Base-by-base conservation (phyloP, 108 stramenopile species). In the Pelagomonas calceolata region DNA sequence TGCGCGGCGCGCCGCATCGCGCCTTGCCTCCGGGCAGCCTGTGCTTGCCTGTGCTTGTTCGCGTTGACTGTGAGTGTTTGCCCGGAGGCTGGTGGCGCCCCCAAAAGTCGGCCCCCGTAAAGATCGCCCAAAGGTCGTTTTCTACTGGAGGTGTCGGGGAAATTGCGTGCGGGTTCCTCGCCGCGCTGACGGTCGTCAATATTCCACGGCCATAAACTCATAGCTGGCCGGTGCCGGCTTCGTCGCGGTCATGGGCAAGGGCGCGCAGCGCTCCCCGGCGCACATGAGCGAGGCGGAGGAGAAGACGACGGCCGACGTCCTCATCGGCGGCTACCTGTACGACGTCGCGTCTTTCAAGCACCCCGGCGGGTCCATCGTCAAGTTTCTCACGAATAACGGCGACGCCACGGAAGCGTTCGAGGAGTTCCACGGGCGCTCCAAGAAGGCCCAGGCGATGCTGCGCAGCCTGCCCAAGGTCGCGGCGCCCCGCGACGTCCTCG, bases 361-460 rank as follows among this genome's bases (percentile, higher is more conserved):
- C 43, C 77, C 77, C 18, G 77, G 75, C 14, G 75, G 75, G 17
- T 67, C 65, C 30, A 65, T 78, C 30, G 73, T 78, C 35, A 45
- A 73, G 26, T 78, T 74, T 39, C 68, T 72, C 39, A 66, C 77
- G 30, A 64, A 64, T 66, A 66, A 78, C 30, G 77, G 70, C n/a
- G 77, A 78, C 46, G 77, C 71, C 32, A 69, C 77, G 17, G 34
- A 78, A 44, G 77, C 77, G 7, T 78, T 68, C 69, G 12, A 29
- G 18, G 63, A 72, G 46, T 78, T 78, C 45, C 77, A 78, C 67
- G 32, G 36, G 17, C 66, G 70, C 21, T 74, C 73, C 30, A 36
- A 36, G 37, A 66, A 74, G 69, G 77, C 71, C 16, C 34, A 78
- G 45, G 73, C 73, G 68, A 73, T 73, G n/a, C 64, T 78, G n/a